phyloP scores from a whole-genome alignment of 2,329 filamentous ascomycete species.

The Diaporthe vaccinii region DNA sequence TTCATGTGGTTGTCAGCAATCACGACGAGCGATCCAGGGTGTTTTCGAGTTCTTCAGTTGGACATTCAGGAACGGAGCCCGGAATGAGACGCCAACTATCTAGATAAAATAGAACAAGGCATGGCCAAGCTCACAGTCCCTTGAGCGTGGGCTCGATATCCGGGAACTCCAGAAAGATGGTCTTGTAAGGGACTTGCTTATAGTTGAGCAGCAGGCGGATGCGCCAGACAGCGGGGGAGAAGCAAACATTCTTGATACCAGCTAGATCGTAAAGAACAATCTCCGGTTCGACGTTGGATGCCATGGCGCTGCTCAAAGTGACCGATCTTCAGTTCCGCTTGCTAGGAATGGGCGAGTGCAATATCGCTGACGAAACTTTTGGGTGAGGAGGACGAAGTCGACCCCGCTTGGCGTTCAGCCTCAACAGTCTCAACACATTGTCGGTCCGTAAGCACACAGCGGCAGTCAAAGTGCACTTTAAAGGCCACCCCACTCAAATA shows the following conservation, averaged over 20 bases:
- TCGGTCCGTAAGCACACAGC: background rate
- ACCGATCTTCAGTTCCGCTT: background rate
- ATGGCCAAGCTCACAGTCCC: background rate
- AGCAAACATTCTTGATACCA: conserved; percentile 28
- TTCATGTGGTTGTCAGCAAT: background rate
- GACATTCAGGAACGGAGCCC: too few relatives aligned
- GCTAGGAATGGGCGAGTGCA: background rate
- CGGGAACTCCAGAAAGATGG: conserved; percentile 6
- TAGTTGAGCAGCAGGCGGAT: conserved; percentile 21
- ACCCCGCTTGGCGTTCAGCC: conserved; percentile 8
- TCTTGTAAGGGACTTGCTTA: conserved; percentile 2
- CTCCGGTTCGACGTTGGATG: conserved; percentile 14
- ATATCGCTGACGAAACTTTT: background rate
- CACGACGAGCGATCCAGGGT: too few relatives aligned
- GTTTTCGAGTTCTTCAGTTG: too few relatives aligned
- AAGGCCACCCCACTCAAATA: background rate
- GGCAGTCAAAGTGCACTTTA: background rate
- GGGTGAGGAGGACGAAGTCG: background rate
- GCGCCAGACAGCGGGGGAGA: conserved; percentile 13
- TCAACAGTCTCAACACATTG: background rate
- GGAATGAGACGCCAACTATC: too few relatives aligned
- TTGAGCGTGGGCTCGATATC: conserved; percentile 19
- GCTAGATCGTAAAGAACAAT: conserved; percentile 35
- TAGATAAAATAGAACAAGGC: background rate
- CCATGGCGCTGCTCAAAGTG: background rate